Percentiles rank a stretch among this genome's conserved stretches.
Conservation (phyloP, 495 filamentous ascomycete genomes). For the Cudoniella acicularis region DNA sequence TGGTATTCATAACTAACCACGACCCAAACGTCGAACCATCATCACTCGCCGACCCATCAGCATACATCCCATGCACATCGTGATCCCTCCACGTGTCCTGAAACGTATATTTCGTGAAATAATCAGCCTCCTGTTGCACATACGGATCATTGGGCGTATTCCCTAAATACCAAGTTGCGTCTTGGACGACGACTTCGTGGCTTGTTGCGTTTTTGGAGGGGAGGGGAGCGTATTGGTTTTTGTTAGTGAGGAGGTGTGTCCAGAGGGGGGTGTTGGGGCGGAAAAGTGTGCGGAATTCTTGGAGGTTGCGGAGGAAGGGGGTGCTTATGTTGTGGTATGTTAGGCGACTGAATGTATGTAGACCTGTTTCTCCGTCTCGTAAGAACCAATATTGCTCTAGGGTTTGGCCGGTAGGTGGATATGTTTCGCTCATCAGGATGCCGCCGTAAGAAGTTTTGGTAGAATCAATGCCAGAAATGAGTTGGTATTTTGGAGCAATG, state of each 20-base stretch:
- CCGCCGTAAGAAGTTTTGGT: conserved; percentile 45
- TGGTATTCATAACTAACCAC: conserved; percentile 56
- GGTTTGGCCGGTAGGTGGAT: conserved; percentile 45
- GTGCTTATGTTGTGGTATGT: conserved; percentile 50
- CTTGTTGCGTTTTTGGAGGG: conserved; percentile 41
- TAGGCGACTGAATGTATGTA: conserved; percentile 52
- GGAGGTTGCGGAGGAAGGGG: conserved; percentile 49
- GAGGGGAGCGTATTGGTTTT: conserved; percentile 47
- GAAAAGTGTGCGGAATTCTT: conserved; percentile 54
- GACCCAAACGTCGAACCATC: conserved; percentile 48
- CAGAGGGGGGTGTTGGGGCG: conserved; percentile 50
- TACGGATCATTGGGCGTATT: conserved; percentile 48
- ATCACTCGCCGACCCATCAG: conserved; percentile 45
- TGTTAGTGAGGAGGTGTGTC: conserved; percentile 51
- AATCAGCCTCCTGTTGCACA: conserved; percentile 47
- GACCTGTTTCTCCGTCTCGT: conserved; percentile 50
- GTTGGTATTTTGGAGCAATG: conserved; percentile 39
- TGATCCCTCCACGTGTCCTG: conserved; percentile 49
- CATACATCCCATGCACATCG: conserved; percentile 50
- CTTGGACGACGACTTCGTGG: conserved; percentile 46
- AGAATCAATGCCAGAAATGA: conserved; percentile 46
- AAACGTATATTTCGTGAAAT: conserved; percentile 60
- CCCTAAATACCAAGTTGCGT: conserved; percentile 53
- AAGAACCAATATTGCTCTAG: conserved; percentile 58
- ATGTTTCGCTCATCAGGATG: conserved; percentile 48